A percentile compares a stretch with the other conserved stretches of the same genome.
Conservation (phyloP, 148 eudicot genomes). For the Persicaria maculosa region DNA sequence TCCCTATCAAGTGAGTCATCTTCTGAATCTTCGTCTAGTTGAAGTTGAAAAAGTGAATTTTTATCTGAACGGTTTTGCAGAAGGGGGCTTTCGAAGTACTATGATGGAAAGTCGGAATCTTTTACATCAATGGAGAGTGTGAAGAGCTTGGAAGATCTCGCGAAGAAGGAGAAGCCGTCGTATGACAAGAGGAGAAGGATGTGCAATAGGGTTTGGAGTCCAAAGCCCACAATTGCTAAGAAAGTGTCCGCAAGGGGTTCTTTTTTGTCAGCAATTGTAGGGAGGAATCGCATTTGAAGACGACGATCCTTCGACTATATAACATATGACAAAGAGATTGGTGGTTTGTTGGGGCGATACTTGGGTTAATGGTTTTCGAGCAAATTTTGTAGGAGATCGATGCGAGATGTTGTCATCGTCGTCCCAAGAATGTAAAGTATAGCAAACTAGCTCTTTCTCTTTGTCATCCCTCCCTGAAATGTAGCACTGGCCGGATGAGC, state of each 20-base stretch:
- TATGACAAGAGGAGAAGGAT: constrained; percentile 33
- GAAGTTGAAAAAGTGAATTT: not conserved
- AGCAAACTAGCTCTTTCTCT: no score
- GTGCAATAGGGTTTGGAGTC: constrained; percentile 22
- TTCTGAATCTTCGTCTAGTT: not conserved
- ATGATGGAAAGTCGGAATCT: constrained; percentile 67
- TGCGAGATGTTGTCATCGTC: no score
- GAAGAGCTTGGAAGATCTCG: constrained; percentile 55
- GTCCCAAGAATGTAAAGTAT: no score
- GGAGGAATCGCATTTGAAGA: constrained; percentile 9
- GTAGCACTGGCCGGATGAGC: no score
- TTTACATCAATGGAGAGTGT: constrained; percentile 60
- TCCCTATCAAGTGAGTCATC: constrained; percentile 69
- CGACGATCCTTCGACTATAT: no score
- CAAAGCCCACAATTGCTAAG: constrained; percentile 52
- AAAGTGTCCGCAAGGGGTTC: constrained; percentile 27
- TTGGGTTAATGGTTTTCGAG: no score
- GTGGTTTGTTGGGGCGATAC: no score
- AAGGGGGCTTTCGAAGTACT: constrained; percentile 64
- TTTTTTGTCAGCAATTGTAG: constrained; percentile 16
- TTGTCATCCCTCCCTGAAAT: no score
- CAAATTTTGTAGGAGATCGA: no score
- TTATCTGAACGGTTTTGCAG: constrained; percentile 21
- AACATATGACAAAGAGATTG: no score
- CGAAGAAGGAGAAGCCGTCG: constrained; percentile 39